Base-by-base conservation (phyloP, 2,329 filamentous ascomycete genomes). In the Aspergillus ruber region DNA sequence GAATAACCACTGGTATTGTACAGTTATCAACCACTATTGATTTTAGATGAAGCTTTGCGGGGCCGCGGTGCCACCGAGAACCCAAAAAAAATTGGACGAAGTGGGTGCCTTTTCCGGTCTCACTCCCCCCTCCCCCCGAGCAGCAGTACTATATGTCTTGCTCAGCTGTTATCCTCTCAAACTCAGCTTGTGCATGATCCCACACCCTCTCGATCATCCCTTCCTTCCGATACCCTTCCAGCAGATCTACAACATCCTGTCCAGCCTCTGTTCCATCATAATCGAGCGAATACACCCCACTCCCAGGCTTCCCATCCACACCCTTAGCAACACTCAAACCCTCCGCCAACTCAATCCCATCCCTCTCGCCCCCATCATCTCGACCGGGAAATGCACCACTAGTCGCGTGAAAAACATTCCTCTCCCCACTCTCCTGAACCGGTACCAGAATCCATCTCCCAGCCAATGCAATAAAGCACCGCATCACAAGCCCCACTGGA, bases 391-490 rank as follows among this genome's bases (percentile, higher is more conserved):
- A 41, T 5, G 38, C 38, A 4, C 18, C 33, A 15, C 39, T 35
- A 5, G 66, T 73, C 1, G 64, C 63, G 12, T 60, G 55, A 44
- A 73, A 76, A 44, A 74, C 51, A 56, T 75, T 72, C 13, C 74
- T 63, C 56, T 75, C 69, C 2, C 72, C 74, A 25, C 66, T 69
- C 54, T 77, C 72, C 42, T 65, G 48, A 6, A 49, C 44, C 0
- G 56, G 49, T 15, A 58, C 49, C 4, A 53, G 50, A 7, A 63
- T 6, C 18, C 52, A 47, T 41, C 18, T 56, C 4, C 61, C 62
- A 45, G 66, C 49, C 15, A 67, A 54, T 21, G 60, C 66, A 32
- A 63, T 59, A 4, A 62, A 62, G 8, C 44, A 15, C 12, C 18
- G 20, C 15, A 49, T 18, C 9, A 52, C 1, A 18, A 48, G 25